These are phyloP conservation scores for Fraxinus latifolia DNA, from an alignment of 305 asterid species.

Conservation along the genomic window DNA sequence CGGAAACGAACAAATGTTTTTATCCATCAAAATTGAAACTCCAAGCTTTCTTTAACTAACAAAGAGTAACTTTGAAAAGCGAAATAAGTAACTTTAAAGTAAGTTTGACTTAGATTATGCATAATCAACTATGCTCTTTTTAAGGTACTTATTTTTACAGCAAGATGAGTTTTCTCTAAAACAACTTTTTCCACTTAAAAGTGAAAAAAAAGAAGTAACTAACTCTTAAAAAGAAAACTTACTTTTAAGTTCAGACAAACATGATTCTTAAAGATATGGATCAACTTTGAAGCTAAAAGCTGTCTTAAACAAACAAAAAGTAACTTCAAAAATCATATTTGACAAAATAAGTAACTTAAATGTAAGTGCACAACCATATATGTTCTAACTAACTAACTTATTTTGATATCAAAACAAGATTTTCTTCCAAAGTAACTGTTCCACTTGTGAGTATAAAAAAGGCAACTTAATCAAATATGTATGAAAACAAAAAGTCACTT, in stretches of 20 bases:
- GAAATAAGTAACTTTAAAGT: neutral
- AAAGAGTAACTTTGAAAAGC: neutral
- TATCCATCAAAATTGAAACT: neutral
- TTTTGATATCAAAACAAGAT: neutral
- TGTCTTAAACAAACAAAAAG: neutral
- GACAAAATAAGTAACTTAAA: neutral
- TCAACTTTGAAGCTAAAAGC: neutral
- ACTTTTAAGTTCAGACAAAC: neutral
- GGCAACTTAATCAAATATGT: neutral
- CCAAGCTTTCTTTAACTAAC: neutral
- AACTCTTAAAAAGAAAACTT: neutral
- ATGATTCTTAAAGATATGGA: neutral
- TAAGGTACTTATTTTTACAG: neutral
- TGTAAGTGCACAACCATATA: neutral
- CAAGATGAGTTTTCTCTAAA: neutral
- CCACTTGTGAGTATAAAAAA: neutral
- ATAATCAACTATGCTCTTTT: neutral
- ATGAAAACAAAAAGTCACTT: neutral
- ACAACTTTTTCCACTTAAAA: neutral
- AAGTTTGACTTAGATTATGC: neutral
- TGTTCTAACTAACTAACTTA: neutral
- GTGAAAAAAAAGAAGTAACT: too few species aligned
- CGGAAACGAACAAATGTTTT: neutral
- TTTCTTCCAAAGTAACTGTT: neutral
- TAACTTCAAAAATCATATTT: neutral